A percentile compares a stretch with the other conserved stretches of the same genome.
phyloP scores from a whole-genome alignment of 345 rosid genomes.

The Raphanus raphanistrum region DNA sequence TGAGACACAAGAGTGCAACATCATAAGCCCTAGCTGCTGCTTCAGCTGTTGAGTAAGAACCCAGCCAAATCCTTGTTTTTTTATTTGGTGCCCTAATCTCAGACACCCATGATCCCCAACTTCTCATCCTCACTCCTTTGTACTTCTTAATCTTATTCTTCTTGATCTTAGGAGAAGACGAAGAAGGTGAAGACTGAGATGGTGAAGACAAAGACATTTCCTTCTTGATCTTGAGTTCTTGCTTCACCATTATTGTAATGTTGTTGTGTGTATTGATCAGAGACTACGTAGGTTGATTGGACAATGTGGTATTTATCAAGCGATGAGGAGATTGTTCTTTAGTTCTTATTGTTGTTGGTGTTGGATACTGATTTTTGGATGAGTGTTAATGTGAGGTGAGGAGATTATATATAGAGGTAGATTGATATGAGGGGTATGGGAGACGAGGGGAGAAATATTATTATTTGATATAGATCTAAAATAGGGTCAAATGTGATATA shows the following conservation, averaged over 20 bases:
- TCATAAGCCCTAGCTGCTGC: conserved; percentile 98
- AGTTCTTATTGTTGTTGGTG: conserved; percentile 15
- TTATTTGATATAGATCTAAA: conserved; percentile 27
- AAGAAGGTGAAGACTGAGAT: conserved; percentile 17
- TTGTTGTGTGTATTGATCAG: conserved; percentile 6
- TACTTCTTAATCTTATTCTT: conserved; percentile 67
- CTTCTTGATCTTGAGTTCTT: conserved; percentile 26
- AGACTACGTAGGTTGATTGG: not conserved
- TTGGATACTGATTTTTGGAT: conserved; percentile 13
- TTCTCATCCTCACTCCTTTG: conserved; percentile 97
- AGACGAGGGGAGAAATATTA: not conserved
- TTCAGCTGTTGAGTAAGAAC: conserved; percentile 92
- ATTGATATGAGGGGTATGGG: not conserved
- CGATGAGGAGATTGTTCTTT: conserved; percentile 19
- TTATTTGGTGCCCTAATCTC: conserved; percentile 97
- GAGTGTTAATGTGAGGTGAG: conserved; percentile 28
- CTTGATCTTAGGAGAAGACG: conserved; percentile 25
- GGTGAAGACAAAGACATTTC: conserved; percentile 18
- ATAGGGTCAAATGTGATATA: conserved; percentile 30
- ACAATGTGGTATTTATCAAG: conserved; percentile 9
- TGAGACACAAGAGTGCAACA: conserved; percentile 91
- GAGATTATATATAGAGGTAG: conserved; percentile 29
- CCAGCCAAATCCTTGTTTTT: conserved; percentile 93
- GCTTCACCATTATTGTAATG: conserved; percentile 32
- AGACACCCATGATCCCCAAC: conserved; percentile 99